phyloP scores from a whole-genome alignment of 2,329 filamentous ascomycete genomes.

The Pseudogymnoascus sp. region DNA sequence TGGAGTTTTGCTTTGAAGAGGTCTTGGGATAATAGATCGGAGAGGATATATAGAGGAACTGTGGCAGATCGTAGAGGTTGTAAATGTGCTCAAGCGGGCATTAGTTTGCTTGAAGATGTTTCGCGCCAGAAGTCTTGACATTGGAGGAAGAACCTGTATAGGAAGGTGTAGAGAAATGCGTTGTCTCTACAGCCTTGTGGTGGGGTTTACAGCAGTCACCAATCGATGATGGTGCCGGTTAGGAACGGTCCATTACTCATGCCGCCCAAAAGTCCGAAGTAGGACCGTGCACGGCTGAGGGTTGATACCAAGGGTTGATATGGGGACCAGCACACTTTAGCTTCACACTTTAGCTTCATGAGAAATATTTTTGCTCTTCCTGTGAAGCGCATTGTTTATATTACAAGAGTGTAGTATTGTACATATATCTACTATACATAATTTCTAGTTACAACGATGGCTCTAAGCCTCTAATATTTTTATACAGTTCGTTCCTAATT shows the following conservation, averaged over 20 bases:
- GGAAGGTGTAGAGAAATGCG: conserved; percentile 9
- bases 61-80: neutral
- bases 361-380: neutral
- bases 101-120: conserved; percentile 11
- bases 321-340: neutral
- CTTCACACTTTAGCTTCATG: neutral
- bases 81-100: conserved; percentile 1
- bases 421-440: conserved; percentile 9
- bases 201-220: conserved; percentile 2
- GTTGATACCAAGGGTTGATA: neutral
- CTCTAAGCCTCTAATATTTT: neutral
- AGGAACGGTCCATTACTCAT: conserved; percentile 7
- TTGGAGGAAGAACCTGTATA: conserved; percentile 1
- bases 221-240: neutral
- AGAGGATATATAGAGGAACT: neutral
- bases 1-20: neutral
- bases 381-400: neutral
- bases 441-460: neutral
- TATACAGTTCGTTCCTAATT: neutral
- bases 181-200: conserved; percentile 6
- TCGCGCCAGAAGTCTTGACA: conserved; percentile 8
- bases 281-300: neutral
- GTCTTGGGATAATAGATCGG: neutral
- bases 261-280: neutral
- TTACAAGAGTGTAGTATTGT: conserved; percentile 5